Evolutionary conservation across 2,329 filamentous ascomycete species (phyloP).

Genomic region (Pseudogymnoascus sp.): DNA sequence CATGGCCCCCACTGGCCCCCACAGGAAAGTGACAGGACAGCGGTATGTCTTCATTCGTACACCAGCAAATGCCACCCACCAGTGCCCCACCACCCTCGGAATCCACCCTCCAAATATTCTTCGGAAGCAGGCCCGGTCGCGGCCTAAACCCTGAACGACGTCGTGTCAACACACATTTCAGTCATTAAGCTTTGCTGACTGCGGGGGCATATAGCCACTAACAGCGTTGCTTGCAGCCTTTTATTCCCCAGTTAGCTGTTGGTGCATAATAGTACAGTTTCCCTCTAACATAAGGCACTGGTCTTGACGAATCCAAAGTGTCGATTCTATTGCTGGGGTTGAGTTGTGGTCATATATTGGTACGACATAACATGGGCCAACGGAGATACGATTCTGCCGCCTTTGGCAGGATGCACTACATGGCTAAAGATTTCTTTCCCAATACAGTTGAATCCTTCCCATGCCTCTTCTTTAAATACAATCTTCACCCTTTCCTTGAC

Average conservation of each 20-base stretch:
- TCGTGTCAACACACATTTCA: neutral
- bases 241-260: neutral
- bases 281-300: neutral
- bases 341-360: neutral
- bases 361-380: neutral
- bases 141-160: neutral
- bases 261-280: neutral
- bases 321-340: neutral
- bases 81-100: neutral
- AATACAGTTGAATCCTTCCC: neutral
- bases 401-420: neutral
- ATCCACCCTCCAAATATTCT: neutral
- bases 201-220: neutral
- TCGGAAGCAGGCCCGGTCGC: neutral
- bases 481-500: neutral
- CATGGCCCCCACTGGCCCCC: too few species aligned
- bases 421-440: neutral
- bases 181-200: neutral
- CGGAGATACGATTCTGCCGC: neutral
- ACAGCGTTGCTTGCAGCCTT: neutral
- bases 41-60: neutral
- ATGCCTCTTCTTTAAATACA: neutral
- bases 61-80: neutral
- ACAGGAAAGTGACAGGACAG: neutral
- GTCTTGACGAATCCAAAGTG: neutral